phyloP scores from a whole-genome alignment of 192 early-diverging fungal species.

The Polychytrium aggregatum region DNA sequence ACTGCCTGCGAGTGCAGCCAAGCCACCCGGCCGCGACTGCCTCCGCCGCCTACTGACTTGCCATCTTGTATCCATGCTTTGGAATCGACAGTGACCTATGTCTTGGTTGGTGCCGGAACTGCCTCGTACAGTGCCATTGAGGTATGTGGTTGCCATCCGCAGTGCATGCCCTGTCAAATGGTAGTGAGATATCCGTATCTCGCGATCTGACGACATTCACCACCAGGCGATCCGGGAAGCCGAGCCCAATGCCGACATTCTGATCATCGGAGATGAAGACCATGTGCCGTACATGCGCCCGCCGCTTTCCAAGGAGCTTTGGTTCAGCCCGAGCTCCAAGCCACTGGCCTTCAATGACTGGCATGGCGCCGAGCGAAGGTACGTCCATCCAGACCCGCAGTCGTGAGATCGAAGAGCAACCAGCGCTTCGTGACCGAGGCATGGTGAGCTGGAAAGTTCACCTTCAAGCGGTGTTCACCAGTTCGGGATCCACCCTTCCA shows the following conservation, averaged over 20 bases:
- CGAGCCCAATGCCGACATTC: constrained; percentile 45
- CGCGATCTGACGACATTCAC: not conserved
- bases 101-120: constrained; percentile 36
- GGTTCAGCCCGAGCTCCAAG: constrained; percentile 29
- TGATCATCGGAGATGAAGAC: constrained; percentile 46
- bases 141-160: not conserved
- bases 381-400: constrained; percentile 25
- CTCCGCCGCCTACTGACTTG: too few relatives aligned
- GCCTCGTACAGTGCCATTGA: constrained; percentile 43
- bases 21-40: too few relatives aligned
- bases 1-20: too few relatives aligned
- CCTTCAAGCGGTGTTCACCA: too few relatives aligned
- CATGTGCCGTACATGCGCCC: constrained; percentile 50
- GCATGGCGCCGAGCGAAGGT: constrained; percentile 43
- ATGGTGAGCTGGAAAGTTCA: too few relatives aligned
- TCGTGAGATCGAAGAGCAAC: too few relatives aligned
- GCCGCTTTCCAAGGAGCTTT: constrained; percentile 57
- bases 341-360: constrained; percentile 45
- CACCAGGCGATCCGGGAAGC: constrained; percentile 41
- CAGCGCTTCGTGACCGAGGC: too few relatives aligned
- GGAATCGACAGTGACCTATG: too few relatives aligned
- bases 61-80: too few relatives aligned
- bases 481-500: too few relatives aligned
- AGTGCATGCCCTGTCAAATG: not conserved
- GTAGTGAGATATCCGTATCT: not conserved